A percentile compares a stretch with the other conserved stretches of the same genome.
Evolutionary conservation across 345 rosid genomes (phyloP).

Genomic region (Hypericum androsaemum): DNA sequence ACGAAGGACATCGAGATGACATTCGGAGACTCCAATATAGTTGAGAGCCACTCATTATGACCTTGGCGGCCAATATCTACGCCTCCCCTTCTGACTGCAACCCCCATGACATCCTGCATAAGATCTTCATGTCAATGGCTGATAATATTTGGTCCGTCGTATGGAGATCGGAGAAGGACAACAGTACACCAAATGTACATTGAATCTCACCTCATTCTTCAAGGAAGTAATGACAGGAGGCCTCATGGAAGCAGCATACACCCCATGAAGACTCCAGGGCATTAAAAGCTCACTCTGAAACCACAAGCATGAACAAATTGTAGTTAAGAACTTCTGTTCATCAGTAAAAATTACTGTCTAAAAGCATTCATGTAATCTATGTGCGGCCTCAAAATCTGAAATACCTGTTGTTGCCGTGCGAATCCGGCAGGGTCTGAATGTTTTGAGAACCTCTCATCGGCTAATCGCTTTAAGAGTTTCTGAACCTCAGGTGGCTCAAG

Average conservation of each 20-base stretch:
- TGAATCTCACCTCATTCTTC: slow-evolving; percentile 55
- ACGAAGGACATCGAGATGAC: slow-evolving; percentile 89
- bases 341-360: too few species aligned
- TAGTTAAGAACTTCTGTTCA: too few species aligned
- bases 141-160: too few species aligned
- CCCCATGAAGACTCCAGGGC: slow-evolving; percentile 33
- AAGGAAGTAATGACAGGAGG: slow-evolving; percentile 31
- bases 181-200: slow-evolving; percentile 1
- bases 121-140: too few species aligned
- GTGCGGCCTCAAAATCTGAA: too few species aligned
- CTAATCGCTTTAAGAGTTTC: slow-evolving; percentile 49
- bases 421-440: slow-evolving; percentile 18
- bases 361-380: too few species aligned
- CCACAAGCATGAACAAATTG: neutral
- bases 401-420: slow-evolving; percentile 38
- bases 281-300: slow-evolving; percentile 40
- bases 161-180: neutral
- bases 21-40: slow-evolving; percentile 63
- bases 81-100: slow-evolving; percentile 66
- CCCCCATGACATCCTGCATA: slow-evolving; percentile 41
- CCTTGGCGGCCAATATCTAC: slow-evolving; percentile 53
- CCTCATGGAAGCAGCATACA: slow-evolving; percentile 29
- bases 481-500: slow-evolving; percentile 50
- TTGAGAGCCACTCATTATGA: slow-evolving; percentile 83
- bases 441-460: slow-evolving; percentile 52